phyloP scores from a whole-genome alignment of 768 basidiomycete genomes.

The Auriculariales sp. region DNA sequence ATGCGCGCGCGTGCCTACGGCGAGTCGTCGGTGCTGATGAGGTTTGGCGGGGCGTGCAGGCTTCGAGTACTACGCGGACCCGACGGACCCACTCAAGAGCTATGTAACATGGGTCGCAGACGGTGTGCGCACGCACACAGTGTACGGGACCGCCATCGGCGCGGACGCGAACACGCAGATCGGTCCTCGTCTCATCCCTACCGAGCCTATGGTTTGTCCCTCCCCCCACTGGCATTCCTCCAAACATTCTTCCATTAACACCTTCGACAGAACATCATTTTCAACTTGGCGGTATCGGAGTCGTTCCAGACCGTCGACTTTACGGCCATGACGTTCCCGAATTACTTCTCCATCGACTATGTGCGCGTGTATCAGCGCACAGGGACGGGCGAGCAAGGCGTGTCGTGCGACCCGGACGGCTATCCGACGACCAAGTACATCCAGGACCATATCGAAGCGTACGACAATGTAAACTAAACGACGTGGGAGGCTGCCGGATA shows the following conservation, averaged over 20 bases:
- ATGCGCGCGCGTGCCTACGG: slow-evolving; percentile 48
- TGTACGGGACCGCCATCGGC: slow-evolving; percentile 50
- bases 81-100: slow-evolving; percentile 44
- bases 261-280: slow-evolving; percentile 26
- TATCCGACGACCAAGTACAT: slow-evolving; percentile 59
- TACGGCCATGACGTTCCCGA: slow-evolving; percentile 49
- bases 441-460: slow-evolving; percentile 35
- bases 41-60: slow-evolving; percentile 15
- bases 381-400: slow-evolving; percentile 33
- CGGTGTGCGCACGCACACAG: slow-evolving; percentile 54
- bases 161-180: slow-evolving; percentile 46
- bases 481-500: slow-evolving; percentile 12
- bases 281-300: slow-evolving; percentile 53
- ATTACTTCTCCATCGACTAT: slow-evolving; percentile 60
- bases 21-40: slow-evolving; percentile 4
- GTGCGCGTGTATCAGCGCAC: slow-evolving; percentile 67
- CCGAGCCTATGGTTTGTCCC: slow-evolving; percentile 79
- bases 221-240: slow-evolving; percentile 12
- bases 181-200: slow-evolving; percentile 52
- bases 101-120: slow-evolving; percentile 76
- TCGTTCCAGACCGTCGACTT: slow-evolving; percentile 52
- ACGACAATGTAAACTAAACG: slow-evolving; percentile 25
- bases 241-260: slow-evolving; percentile 5
- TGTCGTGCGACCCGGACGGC: slow-evolving; percentile 51
- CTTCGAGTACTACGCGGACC: slow-evolving; percentile 71